Evolutionary conservation across 306 rosid genomes (phyloP), one percentile per base, ranked within the genome.

Genomic region (Fragaria iinumae): DNA sequence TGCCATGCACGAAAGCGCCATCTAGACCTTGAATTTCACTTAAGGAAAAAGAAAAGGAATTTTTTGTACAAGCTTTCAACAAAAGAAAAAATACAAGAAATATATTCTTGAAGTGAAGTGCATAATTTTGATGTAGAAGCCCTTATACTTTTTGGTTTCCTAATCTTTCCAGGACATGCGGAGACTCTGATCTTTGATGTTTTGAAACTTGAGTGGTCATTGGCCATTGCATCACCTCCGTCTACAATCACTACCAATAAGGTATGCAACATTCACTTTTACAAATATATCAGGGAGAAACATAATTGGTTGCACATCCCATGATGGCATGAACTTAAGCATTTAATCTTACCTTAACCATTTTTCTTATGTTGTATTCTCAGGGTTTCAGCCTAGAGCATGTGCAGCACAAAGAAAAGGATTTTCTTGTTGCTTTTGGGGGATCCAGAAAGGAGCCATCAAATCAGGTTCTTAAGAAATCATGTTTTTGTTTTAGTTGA

Each of bases 371-470:
- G 59, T 44, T 74, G 44, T 29, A 29, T 72, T 81, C 34, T 65
- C 83, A 93, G 98, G 96, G 98, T 79, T 93, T 93, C 91, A 93
- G 96, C 85, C 81, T 93, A 76, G 96, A 86, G 64, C 85, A 81
- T 36, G 90, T 89, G 82, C 97, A 87, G 79, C 93, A 87, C 83
- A 91, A 93, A 82, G 97, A 93, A 73, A 93, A 90, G 74, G 94
- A 93, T 82, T 93, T 89, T 86, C 97, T 93, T 71, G 91, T 93
- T 78, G 97, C 97, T 68, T 93, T 93, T 86, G 97, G 98, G 78
- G 97, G 98, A 80, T 89, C 87, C 83, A 93, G 86, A 80, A 93
- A 91, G 81, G 98, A 93, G 76, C 84, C 94, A 56, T 88, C 97
- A 79, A 92, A 93, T 86, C 96, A 91, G 98, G 98, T 93, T 63